These are phyloP conservation scores for Epichloe gansuensis DNA, from an alignment of 2,329 filamentous ascomycete genomes.

Conservation along the genomic window DNA sequence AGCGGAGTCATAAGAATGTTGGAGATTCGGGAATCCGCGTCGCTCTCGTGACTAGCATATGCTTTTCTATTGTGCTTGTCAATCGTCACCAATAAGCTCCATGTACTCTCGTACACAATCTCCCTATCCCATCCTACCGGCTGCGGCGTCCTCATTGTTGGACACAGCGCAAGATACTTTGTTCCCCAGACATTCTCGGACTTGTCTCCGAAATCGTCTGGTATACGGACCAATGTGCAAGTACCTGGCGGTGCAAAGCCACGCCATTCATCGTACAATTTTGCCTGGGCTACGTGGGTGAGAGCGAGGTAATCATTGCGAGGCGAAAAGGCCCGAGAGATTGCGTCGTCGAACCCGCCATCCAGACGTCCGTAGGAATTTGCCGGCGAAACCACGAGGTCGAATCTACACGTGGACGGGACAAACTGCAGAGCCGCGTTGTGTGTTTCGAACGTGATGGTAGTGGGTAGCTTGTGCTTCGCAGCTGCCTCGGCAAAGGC, in stretches of 20 bases:
- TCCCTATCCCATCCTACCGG: slow-evolving; percentile 36
- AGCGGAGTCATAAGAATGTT: slow-evolving; percentile 39
- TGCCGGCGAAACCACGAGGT: slow-evolving; percentile 40
- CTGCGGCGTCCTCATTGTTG: slow-evolving; percentile 38
- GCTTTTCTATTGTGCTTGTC: slow-evolving; percentile 32
- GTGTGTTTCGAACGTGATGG: slow-evolving; percentile 23
- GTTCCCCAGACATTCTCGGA: slow-evolving; percentile 29
- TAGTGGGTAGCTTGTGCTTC: slow-evolving; percentile 18
- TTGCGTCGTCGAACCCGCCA: slow-evolving; percentile 42
- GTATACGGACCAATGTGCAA: slow-evolving; percentile 35
- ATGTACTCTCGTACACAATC: slow-evolving; percentile 41
- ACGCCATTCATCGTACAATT: slow-evolving; percentile 33
- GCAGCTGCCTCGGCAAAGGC: slow-evolving; percentile 27
- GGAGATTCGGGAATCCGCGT: slow-evolving; percentile 19
- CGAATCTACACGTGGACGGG: slow-evolving; percentile 24
- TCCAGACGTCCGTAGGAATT: slow-evolving; percentile 43
- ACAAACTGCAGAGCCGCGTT: slow-evolving; percentile 27
- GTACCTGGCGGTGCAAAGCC: slow-evolving; percentile 39
- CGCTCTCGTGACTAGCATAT: slow-evolving; percentile 1
- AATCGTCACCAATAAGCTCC: slow-evolving; percentile 36
- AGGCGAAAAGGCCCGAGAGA: slow-evolving; percentile 35
- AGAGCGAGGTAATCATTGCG: slow-evolving; percentile 32
- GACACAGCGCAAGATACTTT: slow-evolving; percentile 35
- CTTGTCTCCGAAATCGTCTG: slow-evolving; percentile 19
- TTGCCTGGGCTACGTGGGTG: slow-evolving; percentile 30